These are phyloP conservation scores for Xylariaceae sp. DNA, from an alignment of 2,329 filamentous ascomycete genomes.

Conservation along the genomic window DNA sequence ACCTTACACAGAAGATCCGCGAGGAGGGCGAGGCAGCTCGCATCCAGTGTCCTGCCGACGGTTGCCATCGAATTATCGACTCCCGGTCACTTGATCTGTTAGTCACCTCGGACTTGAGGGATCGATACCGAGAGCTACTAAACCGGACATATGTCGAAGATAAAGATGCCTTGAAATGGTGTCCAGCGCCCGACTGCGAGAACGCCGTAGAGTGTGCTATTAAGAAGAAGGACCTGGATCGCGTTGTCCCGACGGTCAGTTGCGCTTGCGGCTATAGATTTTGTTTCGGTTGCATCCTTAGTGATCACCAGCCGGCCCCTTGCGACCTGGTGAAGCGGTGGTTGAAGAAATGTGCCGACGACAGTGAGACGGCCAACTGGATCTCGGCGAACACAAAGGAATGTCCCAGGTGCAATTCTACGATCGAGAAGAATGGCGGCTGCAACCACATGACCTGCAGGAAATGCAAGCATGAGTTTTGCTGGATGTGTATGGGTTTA, in stretches of 20 bases:
- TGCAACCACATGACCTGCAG: slow-evolving; percentile 47
- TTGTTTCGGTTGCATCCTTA: slow-evolving; percentile 90
- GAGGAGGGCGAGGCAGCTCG: slow-evolving; percentile 94
- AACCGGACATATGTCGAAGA: slow-evolving; percentile 97
- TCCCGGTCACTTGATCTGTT: slow-evolving; percentile 84
- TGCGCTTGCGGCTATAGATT: slow-evolving; percentile 86
- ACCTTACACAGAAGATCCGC: slow-evolving; percentile 88
- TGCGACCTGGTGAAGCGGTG: slow-evolving; percentile 91
- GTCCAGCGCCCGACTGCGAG: slow-evolving; percentile 93
- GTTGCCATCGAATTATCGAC: slow-evolving; percentile 88
- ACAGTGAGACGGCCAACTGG: slow-evolving; percentile 98
- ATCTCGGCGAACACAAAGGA: slow-evolving; percentile 99
- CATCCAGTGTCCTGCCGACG: slow-evolving; percentile 89
- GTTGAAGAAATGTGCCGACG: slow-evolving; percentile 98
- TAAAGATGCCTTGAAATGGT: slow-evolving; percentile 95
- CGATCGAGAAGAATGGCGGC: slow-evolving; percentile 89
- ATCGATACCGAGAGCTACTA: slow-evolving; percentile 79
- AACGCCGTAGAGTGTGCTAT: slow-evolving; percentile 88
- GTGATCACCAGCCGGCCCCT: slow-evolving; percentile 90
- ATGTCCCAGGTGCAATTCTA: slow-evolving; percentile 93
- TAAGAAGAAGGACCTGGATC: slow-evolving; percentile 83
- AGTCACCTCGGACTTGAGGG: slow-evolving; percentile 57
- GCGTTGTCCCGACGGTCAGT: slow-evolving; percentile 85
- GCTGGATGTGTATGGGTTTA: slow-evolving; percentile 99
- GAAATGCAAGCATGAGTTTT: slow-evolving; percentile 57